These are phyloP conservation scores for Vaccinium corymbosum DNA, from an alignment of 148 eudicot genomes.

Conservation along the genomic window DNA sequence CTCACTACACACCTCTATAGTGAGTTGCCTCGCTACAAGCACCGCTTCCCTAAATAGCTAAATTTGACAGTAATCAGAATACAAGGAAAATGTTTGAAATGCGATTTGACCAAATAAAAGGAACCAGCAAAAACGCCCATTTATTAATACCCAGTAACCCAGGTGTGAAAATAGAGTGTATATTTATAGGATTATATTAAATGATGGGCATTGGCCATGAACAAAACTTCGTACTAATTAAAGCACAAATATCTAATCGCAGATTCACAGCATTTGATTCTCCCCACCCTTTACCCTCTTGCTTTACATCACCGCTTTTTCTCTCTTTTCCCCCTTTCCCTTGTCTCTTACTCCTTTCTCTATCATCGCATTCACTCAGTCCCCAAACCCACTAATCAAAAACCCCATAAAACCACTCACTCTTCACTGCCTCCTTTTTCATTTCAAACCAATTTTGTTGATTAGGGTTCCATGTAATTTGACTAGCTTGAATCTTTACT, in stretches of 20 bases:
- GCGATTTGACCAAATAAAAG: too few species aligned
- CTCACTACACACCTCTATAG: too few species aligned
- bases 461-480: conserved; percentile 46
- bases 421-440: conserved; percentile 9
- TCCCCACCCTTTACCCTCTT: not conserved
- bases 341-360: conserved; percentile 20
- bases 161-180: not conserved
- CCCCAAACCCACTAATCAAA: conserved; percentile 20
- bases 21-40: too few species aligned
- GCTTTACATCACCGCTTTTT: not conserved
- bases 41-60: too few species aligned
- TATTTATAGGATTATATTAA: not conserved
- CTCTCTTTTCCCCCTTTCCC: not conserved
- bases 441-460: conserved; percentile 11
- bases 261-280: conserved; percentile 13
- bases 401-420: conserved; percentile 13
- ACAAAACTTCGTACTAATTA: not conserved
- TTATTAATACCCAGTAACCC: not conserved
- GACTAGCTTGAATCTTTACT: conserved; percentile 21
- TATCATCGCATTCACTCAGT: conserved; percentile 16
- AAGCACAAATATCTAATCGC: not conserved
- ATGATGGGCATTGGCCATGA: not conserved
- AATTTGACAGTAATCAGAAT: too few species aligned
- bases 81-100: too few species aligned
- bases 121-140: too few species aligned